Base-by-base conservation (phyloP, 1,139 yeast species). In the Insectozyma bohioensis region DNA sequence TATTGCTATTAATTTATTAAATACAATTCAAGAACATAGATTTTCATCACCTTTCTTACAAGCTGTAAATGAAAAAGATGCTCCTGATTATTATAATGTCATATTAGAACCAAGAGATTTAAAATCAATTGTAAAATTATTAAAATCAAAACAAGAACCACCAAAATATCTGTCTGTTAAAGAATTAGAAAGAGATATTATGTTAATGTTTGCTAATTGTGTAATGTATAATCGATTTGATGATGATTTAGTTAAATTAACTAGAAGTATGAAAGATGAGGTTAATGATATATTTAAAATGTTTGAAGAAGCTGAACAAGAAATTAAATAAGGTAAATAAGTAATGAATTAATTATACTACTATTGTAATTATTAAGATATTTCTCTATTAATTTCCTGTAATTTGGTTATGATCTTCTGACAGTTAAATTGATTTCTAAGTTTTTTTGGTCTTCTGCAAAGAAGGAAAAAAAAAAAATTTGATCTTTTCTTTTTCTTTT, bases 201-300 rank as follows among this genome's bases (percentile, higher is more conserved):
- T 80, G 65, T 62, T 80, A 35, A 84, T 85, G 94, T 83, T 82
- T 61, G 85, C 92, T 33, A 85, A 85, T 54, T 85, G 92, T 21
- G 73, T 84, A 11, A 85, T 85, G 94, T 85, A 80, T 56, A 85
- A 85, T 54, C 75, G 76, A 40, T 72, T 77, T 43, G 80, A 75
- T 43, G 75, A 80, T 23, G 86, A 80, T 38, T 69, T 82, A 47
- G 76, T 75, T 17, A 58, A 61, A 26, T 72, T 85, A 67, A 76
- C 88, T 1, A 63, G 73, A 40, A 85, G 78, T 42, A 84, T 85
- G 92, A 74, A 72, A 56, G 58, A 65, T 25, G 85, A 78, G 31
- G 73, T 78, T 7, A 65, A 66, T 18, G 67, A 63, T 17, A 59
- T 75, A 24, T 67, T 78, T 42, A 63, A 72, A 37, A 58, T 79